Evolutionary conservation across 805 yeast genomes (phyloP), one percentile per base, ranked within the genome.

Genomic region (Candida coquimbonensis): DNA sequence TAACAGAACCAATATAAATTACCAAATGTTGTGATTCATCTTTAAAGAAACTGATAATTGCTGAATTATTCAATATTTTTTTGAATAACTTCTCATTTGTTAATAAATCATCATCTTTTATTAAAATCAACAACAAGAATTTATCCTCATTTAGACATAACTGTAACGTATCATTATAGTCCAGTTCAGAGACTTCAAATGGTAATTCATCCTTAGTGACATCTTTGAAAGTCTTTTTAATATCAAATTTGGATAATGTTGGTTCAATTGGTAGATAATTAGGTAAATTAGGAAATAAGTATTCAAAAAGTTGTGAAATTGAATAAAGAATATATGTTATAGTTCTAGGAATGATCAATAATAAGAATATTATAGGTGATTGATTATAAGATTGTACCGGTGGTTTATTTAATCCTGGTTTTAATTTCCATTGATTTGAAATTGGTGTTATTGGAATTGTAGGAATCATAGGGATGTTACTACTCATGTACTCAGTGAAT

Each of bases 1-100:
- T 63, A 24, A 78, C 79, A 51, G 81, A 78, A 0, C 87, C 86
- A 36, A 83, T 73, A 72, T 83, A 85, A 1, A 83, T 67, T 1
- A 78, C 50, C n/a, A 77, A 47, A 39, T 81, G 70, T 36, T 75
- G 68, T 2, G 64, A 75, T 1, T 64, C 71, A 3, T 38, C 21
- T 1, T 37, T n/a, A 13, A 45, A 16, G 6, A 29, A 17, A 16
- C 42, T 33, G 3, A 19, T 29, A 14, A 45, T 32, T 3, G 38
- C 24, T 5, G 34, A 21, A 52, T 74, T 75, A 41, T 73, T 68
- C 36, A 80, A 55, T 11, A 78, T 64, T 19, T 64, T 66, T 24
- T 72, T 68, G 44, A 80, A 57, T 33, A 80, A 68, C 3, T 59
- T 59, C 5, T 58, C 56, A 0, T 81, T 70, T 19, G 40, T 24